Evolutionary conservation across 345 rosid genomes (phyloP), one percentile per base, ranked within the genome.

Genomic region (Corchorus capsularis): DNA sequence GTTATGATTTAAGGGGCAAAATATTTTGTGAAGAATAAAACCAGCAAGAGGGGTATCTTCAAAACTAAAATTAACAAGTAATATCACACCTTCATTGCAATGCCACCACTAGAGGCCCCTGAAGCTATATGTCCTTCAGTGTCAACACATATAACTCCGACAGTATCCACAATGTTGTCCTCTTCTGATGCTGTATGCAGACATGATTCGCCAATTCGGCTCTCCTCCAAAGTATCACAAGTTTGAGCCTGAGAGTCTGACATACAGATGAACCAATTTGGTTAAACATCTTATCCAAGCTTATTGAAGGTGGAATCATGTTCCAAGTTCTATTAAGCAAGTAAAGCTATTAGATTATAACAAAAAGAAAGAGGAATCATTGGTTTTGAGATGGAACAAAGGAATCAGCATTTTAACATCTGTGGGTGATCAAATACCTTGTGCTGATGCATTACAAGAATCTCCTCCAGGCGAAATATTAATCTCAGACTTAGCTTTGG

Each of bases 31-130:
- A 60, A 8, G 59, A 27, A 65, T 59, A 71, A 60, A 57, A 46
- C 19, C 62, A 69, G 43, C 7, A 50, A 45, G 70, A 59, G 11
- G 62, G 19, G 54, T 27, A 6, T 52, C 4, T 19, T 49, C 20
- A 19, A 35, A 50, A 72, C 64, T 14, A 68, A 65, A 61, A 37
- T 75, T 50, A 15, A 63, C 71, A 35, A 12, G 50, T 35, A 79
- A 45, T 45, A 71, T 53, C 78, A 96, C 98, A 96, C 98, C 98
- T 93, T 96, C 83, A 96, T 53, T 66, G 98, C 98, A 72, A 92
- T 92, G 73, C 98, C 99, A 56, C 98, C 98, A 81, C 99, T 96
- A 37, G 99, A 96, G 77, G 91, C 86, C 6, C 99, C 99, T 73
- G 91, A 88, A 53, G 93, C 96, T 83, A 92, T 82, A 60, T 79